phyloP scores from a whole-genome alignment of 169 alveolate species.

The Plasmodium blacklocki region DNA sequence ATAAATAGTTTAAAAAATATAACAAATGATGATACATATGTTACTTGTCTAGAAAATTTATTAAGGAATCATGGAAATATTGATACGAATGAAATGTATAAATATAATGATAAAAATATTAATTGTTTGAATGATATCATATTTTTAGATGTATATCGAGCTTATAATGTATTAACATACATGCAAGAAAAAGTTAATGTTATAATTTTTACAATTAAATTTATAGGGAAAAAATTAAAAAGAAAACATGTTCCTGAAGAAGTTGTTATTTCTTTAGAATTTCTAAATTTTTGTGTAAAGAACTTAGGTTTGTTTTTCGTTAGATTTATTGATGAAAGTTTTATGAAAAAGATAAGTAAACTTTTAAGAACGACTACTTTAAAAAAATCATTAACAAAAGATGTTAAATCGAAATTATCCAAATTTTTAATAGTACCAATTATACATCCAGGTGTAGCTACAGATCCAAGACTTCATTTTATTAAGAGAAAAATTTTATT shows the following conservation, averaged over 20 bases:
- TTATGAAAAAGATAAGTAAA: conserved; percentile 80
- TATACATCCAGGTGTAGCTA: conserved; percentile 87
- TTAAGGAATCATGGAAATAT: conserved; percentile 77
- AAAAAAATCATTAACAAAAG: conserved; percentile 80
- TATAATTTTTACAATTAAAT: conserved; percentile 75
- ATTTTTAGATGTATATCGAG: conserved; percentile 75
- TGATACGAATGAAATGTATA: conserved; percentile 74
- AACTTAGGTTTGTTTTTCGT: conserved; percentile 81
- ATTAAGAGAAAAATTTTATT: conserved; percentile 82
- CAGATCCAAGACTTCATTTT: conserved; percentile 85
- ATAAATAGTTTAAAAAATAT: conserved; percentile 59
- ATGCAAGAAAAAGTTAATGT: conserved; percentile 72
- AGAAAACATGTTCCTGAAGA: conserved; percentile 85
- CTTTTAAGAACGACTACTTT: conserved; percentile 79
- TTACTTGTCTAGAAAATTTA: conserved; percentile 68
- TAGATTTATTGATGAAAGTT: conserved; percentile 80
- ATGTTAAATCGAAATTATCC: conserved; percentile 82
- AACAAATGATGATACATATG: conserved; percentile 71
- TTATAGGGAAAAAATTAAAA: conserved; percentile 81
- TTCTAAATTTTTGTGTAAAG: conserved; percentile 79
- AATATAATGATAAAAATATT: conserved; percentile 74
- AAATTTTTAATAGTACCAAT: conserved; percentile 82
- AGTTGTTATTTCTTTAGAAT: conserved; percentile 82
- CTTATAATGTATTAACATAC: conserved; percentile 75
- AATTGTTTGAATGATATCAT: conserved; percentile 75